Conservation (phyloP, 164 flowering plant species). For the Magnolia sinica region DNA sequence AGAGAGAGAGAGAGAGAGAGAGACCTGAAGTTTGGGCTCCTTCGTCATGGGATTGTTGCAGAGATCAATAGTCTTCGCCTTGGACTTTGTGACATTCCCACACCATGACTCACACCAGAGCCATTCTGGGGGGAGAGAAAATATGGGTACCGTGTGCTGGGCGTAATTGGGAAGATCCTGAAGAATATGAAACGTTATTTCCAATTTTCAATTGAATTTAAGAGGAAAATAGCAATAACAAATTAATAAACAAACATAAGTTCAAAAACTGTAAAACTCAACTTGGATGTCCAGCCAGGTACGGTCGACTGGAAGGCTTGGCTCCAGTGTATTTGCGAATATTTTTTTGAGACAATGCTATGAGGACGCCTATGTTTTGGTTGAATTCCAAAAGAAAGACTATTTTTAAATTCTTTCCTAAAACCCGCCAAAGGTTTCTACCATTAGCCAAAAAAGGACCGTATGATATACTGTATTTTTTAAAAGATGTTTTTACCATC, state of each 20-base stretch:
- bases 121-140: conserved; percentile 97
- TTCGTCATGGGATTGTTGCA: conserved; percentile 99
- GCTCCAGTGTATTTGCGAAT: too few species aligned
- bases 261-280: not conserved
- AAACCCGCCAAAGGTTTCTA: too few species aligned
- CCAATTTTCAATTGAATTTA: not conserved
- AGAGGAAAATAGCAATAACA: not conserved
- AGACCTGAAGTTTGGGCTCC: conserved; percentile 97
- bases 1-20: not conserved
- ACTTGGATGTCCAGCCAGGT: not conserved
- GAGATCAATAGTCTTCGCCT: conserved; percentile 92
- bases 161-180: conserved; percentile 99
- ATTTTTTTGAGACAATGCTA: too few species aligned
- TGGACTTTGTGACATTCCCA: conserved; percentile 81
- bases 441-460: too few species aligned
- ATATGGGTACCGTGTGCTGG: conserved; percentile 88
- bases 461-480: too few species aligned
- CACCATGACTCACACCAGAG: conserved; percentile 99
- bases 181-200: not conserved
- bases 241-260: not conserved
- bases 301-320: too few species aligned
- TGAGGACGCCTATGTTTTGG: too few species aligned
- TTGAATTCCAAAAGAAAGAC: too few species aligned
- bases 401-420: too few species aligned
- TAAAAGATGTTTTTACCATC: too few species aligned